Conservation (phyloP, 2,329 filamentous ascomycete species). For the Phialemoniopsis sp. region DNA sequence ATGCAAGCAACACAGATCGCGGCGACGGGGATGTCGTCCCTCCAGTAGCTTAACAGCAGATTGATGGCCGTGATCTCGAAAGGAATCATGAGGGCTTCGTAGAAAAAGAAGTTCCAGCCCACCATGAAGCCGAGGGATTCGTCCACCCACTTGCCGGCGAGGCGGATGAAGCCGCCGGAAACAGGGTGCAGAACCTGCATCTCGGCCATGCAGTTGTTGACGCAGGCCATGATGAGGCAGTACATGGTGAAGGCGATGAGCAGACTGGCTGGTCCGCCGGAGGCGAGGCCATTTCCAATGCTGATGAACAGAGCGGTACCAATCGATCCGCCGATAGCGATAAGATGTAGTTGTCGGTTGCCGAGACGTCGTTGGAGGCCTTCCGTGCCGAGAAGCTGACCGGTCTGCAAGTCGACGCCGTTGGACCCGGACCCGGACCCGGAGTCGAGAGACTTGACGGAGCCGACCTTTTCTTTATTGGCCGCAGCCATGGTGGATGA, state of each 20-base stretch:
- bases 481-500: too few species aligned
- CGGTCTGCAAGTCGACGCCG: too few species aligned
- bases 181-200: slow-evolving; percentile 62
- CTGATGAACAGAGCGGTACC: slow-evolving; percentile 57
- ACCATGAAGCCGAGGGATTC: slow-evolving; percentile 58
- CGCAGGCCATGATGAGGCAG: slow-evolving; percentile 48
- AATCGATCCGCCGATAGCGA: slow-evolving; percentile 55
- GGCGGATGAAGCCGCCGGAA: slow-evolving; percentile 58
- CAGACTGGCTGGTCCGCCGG: slow-evolving; percentile 42
- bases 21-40: slow-evolving; percentile 34
- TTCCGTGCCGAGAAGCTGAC: too few species aligned
- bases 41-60: slow-evolving; percentile 41
- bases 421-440: too few species aligned
- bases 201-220: slow-evolving; percentile 64
- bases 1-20: slow-evolving; percentile 54
- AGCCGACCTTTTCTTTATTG: too few species aligned
- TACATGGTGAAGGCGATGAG: slow-evolving; percentile 58
- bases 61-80: slow-evolving; percentile 35
- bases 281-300: slow-evolving; percentile 50
- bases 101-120: slow-evolving; percentile 38
- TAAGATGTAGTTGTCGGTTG: slow-evolving; percentile 54
- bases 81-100: slow-evolving; percentile 33
- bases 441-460: too few species aligned
- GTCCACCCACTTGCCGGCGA: slow-evolving; percentile 62
- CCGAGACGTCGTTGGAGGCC: slow-evolving; percentile 44